Conservation (phyloP, 768 basidiomycete genomes). For the Tricholoma bakamatsutake region DNA sequence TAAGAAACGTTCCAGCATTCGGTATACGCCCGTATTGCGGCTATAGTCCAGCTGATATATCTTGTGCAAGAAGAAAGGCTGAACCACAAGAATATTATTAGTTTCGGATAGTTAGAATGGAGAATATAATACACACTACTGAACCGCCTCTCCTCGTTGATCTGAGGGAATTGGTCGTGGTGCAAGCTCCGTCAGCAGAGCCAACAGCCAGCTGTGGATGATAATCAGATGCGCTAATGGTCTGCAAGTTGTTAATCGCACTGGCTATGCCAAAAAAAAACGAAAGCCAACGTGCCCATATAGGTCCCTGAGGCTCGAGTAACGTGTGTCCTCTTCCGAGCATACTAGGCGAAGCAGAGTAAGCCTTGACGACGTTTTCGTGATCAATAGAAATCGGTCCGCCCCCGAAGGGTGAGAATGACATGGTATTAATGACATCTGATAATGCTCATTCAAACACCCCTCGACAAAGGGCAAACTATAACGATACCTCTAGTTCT, state of each 20-base stretch:
- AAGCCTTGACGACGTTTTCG: conserved; percentile 74
- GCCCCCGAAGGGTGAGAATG: conserved; percentile 63
- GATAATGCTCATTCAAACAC: neutral
- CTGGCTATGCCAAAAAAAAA: neutral
- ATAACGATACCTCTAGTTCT: conserved; percentile 59
- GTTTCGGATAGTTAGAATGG: neutral
- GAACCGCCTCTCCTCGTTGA: conserved; percentile 65
- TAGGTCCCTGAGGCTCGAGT: conserved; percentile 70
- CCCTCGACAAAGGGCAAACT: neutral
- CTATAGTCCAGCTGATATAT: conserved; percentile 88
- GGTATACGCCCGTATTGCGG: conserved; percentile 62
- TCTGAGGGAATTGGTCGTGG: conserved; percentile 66
- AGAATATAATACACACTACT: conserved; percentile 46
- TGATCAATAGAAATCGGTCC: conserved; percentile 76
- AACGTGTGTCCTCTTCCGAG: conserved; percentile 68
- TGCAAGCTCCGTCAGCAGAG: conserved; percentile 77
- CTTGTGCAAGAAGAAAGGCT: conserved; percentile 77
- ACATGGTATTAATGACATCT: conserved; percentile 70
- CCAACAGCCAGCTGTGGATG: conserved; percentile 84
- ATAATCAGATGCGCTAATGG: conserved; percentile 69
- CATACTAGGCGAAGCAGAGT: conserved; percentile 66
- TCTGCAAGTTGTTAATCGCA: conserved; percentile 34
- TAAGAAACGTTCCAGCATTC: conserved; percentile 85
- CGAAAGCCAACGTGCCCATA: conserved; percentile 58
- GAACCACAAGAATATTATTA: neutral